A percentile compares a stretch with the other conserved stretches of the same genome.
These are phyloP conservation scores for Zalaria sp. DNA, from an alignment of 2,329 filamentous ascomycete genomes.

Conservation along the genomic window DNA sequence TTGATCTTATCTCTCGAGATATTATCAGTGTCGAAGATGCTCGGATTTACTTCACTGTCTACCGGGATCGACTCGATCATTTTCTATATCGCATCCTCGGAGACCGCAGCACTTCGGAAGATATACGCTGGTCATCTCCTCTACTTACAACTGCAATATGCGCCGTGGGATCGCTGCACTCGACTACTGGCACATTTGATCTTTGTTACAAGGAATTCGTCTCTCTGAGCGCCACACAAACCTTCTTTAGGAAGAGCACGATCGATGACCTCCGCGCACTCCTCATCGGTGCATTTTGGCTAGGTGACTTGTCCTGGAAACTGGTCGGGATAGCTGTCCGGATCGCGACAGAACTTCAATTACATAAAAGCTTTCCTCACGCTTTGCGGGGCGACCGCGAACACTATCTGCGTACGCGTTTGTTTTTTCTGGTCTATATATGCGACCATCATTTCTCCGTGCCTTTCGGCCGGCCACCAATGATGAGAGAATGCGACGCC, in stretches of 20 bases:
- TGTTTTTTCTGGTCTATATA: conserved; percentile 25
- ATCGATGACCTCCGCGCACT: conserved; percentile 15
- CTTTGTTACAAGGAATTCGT: conserved; percentile 18
- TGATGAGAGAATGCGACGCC: conserved; percentile 20
- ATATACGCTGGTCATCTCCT: conserved; percentile 16
- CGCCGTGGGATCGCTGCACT: conserved; percentile 18
- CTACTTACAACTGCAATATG: conserved; percentile 21
- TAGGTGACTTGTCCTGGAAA: conserved; percentile 19
- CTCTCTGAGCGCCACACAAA: conserved; percentile 12
- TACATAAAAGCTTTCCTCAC: conserved; percentile 23
- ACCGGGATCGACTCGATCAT: conserved; percentile 18
- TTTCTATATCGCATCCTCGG: conserved; percentile 19
- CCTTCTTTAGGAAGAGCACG: conserved; percentile 13
- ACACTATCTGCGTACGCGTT: conserved; percentile 19
- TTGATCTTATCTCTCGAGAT: conserved; percentile 14
- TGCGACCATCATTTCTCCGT: conserved; percentile 27
- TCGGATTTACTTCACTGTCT: conserved; percentile 15
- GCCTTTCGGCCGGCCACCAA: conserved; percentile 21
- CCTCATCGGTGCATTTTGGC: conserved; percentile 25
- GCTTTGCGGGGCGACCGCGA: conserved; percentile 19
- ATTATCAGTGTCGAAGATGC: conserved; percentile 14
- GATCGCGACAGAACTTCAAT: conserved; percentile 24
- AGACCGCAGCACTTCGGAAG: conserved; percentile 11
- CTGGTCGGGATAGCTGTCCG: conserved; percentile 19
- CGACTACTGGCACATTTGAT: conserved; percentile 14